phyloP scores from a whole-genome alignment of 176 grass and related monocot species.

The Aegilops tauschii region DNA sequence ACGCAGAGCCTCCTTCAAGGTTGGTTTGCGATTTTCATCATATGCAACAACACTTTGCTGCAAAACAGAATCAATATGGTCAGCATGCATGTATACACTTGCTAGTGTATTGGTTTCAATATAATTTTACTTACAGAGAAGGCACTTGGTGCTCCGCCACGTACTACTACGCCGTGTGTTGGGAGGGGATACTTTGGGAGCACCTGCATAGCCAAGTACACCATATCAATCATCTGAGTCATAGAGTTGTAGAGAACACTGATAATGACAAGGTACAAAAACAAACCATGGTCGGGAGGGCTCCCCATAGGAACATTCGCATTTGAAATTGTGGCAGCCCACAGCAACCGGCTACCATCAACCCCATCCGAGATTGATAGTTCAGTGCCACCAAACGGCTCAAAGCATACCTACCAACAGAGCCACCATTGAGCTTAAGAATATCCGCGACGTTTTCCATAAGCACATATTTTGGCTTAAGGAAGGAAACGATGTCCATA shows the following conservation, averaged over 20 bases:
- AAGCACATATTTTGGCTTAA: constrained; percentile 74
- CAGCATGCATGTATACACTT: background rate
- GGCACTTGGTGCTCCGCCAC: constrained; percentile 40
- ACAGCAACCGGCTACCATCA: constrained; percentile 77
- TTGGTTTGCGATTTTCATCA: too few relatives aligned
- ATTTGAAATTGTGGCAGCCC: constrained; percentile 78
- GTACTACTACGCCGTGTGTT: too few relatives aligned
- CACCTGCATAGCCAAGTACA: constrained; percentile 36
- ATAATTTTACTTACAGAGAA: constrained; percentile 46
- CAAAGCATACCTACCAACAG: constrained; percentile 63
- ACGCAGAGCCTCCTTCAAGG: too few relatives aligned
- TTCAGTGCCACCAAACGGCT: constrained; percentile 69
- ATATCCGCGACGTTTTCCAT: constrained; percentile 95
- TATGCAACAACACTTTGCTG: constrained; percentile 71
- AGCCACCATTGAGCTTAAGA: constrained; percentile 67
- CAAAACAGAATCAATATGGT: background rate
- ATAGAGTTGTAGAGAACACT: background rate
- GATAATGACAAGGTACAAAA: background rate
- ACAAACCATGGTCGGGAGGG: constrained; percentile 61
- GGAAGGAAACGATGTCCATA: constrained; percentile 69
- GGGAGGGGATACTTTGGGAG: constrained; percentile 55
- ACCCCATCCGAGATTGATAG: constrained; percentile 69
- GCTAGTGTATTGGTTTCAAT: background rate
- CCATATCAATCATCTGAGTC: background rate
- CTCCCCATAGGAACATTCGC: constrained; percentile 72